phyloP scores from a whole-genome alignment of 805 yeast genomes.

The Kazachstania martiniae region DNA sequence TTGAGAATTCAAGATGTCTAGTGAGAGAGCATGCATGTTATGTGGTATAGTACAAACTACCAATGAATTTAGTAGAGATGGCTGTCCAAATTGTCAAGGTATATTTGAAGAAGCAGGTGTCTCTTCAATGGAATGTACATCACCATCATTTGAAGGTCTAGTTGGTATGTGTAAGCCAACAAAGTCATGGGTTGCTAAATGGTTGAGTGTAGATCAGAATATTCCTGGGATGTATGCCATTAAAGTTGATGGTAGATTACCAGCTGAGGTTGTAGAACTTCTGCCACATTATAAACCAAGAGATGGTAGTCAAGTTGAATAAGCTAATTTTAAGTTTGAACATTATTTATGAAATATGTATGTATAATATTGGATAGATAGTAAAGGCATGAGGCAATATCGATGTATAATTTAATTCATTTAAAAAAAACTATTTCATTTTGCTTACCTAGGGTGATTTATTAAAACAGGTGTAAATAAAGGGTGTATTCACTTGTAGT shows the following conservation, averaged over 20 bases:
- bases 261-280: slow-evolving; percentile 70
- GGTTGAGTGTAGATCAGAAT: slow-evolving; percentile 86
- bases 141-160: slow-evolving; percentile 91
- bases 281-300: slow-evolving; percentile 82
- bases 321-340: not conserved
- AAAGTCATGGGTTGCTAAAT: slow-evolving; percentile 89
- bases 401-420: too few relatives aligned
- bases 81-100: slow-evolving; percentile 95
- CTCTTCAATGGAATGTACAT: slow-evolving; percentile 80
- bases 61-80: slow-evolving; percentile 65
- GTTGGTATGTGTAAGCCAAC: slow-evolving; percentile 83
- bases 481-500: too few relatives aligned
- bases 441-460: too few relatives aligned
- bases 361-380: too few relatives aligned
- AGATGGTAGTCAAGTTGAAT: slow-evolving; percentile 78
- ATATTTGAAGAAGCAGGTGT: slow-evolving; percentile 79
- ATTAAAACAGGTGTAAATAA: too few relatives aligned
- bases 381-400: too few relatives aligned
- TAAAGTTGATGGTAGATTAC: slow-evolving; percentile 82
- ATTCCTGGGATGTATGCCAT: slow-evolving; percentile 89
- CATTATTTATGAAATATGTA: too few relatives aligned
- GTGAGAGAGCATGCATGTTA: slow-evolving; percentile 91
- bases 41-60: slow-evolving; percentile 88
- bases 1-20: too few relatives aligned
- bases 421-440: too few relatives aligned